Percentiles rank a stretch among this genome's conserved stretches.
Evolutionary conservation across 495 filamentous ascomycete genomes (phyloP).

Genomic region (Neurospora pannonica): DNA sequence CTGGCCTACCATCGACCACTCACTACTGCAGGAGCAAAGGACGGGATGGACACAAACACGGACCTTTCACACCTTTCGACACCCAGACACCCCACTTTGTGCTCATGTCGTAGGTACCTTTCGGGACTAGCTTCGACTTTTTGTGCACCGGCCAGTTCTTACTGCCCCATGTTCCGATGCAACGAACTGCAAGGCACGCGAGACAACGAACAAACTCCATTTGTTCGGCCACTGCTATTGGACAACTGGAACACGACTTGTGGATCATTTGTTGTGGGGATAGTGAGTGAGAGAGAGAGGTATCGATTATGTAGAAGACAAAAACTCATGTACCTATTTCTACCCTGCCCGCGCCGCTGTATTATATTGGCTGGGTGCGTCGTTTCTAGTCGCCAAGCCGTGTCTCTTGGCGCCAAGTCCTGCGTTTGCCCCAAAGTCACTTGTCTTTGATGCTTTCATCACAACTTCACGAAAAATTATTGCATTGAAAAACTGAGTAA

Average conservation of each 20-base stretch:
- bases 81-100: neutral
- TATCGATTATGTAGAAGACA: too few species aligned
- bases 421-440: too few species aligned
- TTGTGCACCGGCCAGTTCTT: neutral
- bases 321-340: too few species aligned
- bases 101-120: neutral
- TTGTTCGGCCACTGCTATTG: neutral
- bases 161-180: neutral
- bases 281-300: neutral
- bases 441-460: too few species aligned
- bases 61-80: neutral
- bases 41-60: neutral
- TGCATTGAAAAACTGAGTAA: too few species aligned
- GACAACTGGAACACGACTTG: neutral
- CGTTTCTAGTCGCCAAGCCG: too few species aligned
- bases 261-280: neutral
- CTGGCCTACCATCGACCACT: neutral
- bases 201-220: neutral
- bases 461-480: too few species aligned
- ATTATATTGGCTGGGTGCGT: too few species aligned
- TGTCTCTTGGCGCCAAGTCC: too few species aligned
- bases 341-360: too few species aligned
- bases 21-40: neutral
- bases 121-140: neutral
- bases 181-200: neutral